A percentile compares a stretch with the other conserved stretches of the same genome.
phyloP scores from a whole-genome alignment of 106 monocot species.

The Dioscorea dumetorum region DNA sequence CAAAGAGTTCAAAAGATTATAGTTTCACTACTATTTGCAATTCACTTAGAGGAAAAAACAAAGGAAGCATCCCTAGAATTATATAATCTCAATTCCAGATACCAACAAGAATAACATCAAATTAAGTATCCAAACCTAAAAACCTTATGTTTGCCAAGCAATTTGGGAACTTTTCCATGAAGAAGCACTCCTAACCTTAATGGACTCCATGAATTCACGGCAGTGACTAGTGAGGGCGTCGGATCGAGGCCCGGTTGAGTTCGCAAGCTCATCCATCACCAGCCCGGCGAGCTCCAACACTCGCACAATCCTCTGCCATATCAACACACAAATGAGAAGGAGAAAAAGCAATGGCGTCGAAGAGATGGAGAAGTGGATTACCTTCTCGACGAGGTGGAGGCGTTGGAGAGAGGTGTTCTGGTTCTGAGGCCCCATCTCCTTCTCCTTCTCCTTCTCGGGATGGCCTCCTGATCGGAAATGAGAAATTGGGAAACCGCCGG shows the following conservation, averaged over 20 bases:
- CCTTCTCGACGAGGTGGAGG: conserved; percentile 89
- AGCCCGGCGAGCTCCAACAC: conserved; percentile 75
- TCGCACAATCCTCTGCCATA: conserved; percentile 58
- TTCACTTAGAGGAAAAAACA: too few relatives aligned
- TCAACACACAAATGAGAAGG: background rate
- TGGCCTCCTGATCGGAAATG: background rate
- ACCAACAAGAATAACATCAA: too few relatives aligned
- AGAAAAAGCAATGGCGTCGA: background rate
- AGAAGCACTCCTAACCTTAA: conserved; percentile 36
- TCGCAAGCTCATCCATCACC: conserved; percentile 91
- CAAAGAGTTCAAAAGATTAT: too few relatives aligned
- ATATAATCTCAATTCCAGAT: too few relatives aligned
- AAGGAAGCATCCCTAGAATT: too few relatives aligned
- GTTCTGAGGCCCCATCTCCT: conserved; percentile 31
- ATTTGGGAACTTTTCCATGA: too few relatives aligned
- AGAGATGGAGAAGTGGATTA: background rate
- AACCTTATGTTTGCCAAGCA: too few relatives aligned
- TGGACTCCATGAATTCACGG: conserved; percentile 89
- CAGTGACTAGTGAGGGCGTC: conserved; percentile 57
- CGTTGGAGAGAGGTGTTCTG: conserved; percentile 70
- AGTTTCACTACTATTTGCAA: too few relatives aligned
- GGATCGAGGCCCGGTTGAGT: conserved; percentile 49
- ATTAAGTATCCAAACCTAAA: too few relatives aligned
- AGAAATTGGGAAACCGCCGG: background rate
- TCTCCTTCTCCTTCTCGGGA: background rate